Percentiles rank a stretch among this genome's conserved stretches.
These are phyloP conservation scores for Guadua angustifolia DNA, from an alignment of 176 grass and related monocot species.

Conservation along the genomic window DNA sequence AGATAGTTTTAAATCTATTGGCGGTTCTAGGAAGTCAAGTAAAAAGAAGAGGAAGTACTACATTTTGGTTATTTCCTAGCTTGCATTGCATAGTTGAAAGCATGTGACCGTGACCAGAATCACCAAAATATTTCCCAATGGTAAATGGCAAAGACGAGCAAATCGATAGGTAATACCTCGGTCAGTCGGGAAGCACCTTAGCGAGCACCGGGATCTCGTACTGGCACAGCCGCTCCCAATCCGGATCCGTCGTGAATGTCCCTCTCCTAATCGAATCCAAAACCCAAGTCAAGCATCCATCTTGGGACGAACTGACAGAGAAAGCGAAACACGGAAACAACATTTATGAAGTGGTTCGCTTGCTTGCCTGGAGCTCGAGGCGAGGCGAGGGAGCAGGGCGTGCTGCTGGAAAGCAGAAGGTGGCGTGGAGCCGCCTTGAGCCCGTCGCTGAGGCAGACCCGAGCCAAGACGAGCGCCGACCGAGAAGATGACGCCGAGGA, in stretches of 20 bases:
- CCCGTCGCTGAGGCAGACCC: slow-evolving; percentile 90
- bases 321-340: background rate
- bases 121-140: too few relatives aligned
- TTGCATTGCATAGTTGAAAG: background rate
- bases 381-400: slow-evolving; percentile 61
- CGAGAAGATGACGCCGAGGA: slow-evolving; percentile 2
- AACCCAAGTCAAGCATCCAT: slow-evolving; percentile 27
- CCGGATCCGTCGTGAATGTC: slow-evolving; percentile 74
- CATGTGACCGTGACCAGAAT: background rate
- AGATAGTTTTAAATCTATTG: too few relatives aligned
- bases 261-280: slow-evolving; percentile 56
- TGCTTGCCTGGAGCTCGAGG: slow-evolving; percentile 72
- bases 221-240: slow-evolving; percentile 79
- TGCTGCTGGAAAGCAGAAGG: slow-evolving; percentile 63
- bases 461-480: slow-evolving; percentile 67
- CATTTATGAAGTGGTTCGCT: background rate
- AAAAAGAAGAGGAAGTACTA: too few relatives aligned
- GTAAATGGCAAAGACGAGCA: background rate
- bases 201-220: slow-evolving; percentile 94
- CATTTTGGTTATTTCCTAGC: too few relatives aligned
- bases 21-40: too few relatives aligned
- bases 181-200: slow-evolving; percentile 76
- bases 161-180: slow-evolving; percentile 55
- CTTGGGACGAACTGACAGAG: background rate
- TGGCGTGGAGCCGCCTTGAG: slow-evolving; percentile 79